Base-by-base conservation (phyloP, 106 monocot species). In the Dioscorea dumetorum region DNA sequence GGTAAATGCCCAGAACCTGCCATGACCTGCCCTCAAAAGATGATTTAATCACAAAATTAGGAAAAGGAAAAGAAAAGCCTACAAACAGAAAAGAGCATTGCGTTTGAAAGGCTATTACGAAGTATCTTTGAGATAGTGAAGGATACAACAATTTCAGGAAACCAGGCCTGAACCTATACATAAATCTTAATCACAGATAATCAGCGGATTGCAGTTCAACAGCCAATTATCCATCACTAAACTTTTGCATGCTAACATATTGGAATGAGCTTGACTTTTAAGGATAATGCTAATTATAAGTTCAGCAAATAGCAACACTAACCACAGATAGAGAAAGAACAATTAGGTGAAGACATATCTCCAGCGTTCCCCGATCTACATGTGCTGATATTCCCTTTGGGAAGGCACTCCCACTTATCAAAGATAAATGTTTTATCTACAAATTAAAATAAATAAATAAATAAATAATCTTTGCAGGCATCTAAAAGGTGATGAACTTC, bases 301-400 rank as follows among this genome's bases (percentile, higher is more conserved):
- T 41, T 8, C 41, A 41, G 41, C 9, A 41, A 8, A 41, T 41
- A 41, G 41, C 41, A 41, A 41, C 10, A 64, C 94, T 76, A 74
- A 97, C 97, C 91, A 97, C 73, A 64, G 80, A 84, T n/a, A 97
- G 82, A 71, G 97, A 88, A 49, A 97, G 97, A 81, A 82, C 82
- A 80, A 85, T 71, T 60, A 97, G 84, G 82, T 97, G 92, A 49
- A 97, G 59, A 60, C 83, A 86, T 58, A 76, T 74, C 72, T 97
- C 97, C 52, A 92, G 52, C 22, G 92, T 97, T 6, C 86, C 89
- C 61, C 97, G 91, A 75, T 92, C 92, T 17, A 92, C 87, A 79
- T 77, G 72, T 53, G 83, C 75, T 52, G 73, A 75, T 35, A 97
- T 74, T 59, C 97, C 87, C 34, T 79, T 87, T 33, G 97, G 92